phyloP scores from a whole-genome alignment of 768 basidiomycete species.

The Candolleomyces aberdarensis region DNA sequence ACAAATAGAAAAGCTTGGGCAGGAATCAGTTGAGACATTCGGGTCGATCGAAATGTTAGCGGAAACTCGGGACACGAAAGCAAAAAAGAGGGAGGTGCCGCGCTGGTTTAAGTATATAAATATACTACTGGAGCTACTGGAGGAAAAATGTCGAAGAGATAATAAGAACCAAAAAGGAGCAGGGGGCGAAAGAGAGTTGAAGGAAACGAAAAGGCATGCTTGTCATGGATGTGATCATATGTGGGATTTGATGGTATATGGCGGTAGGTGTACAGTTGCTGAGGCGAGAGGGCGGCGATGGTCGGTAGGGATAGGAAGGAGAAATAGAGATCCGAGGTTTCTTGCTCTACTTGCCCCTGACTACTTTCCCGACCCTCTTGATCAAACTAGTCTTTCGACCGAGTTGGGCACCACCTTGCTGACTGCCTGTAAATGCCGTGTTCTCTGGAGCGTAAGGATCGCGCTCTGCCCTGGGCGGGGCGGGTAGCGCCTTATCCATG shows the following conservation, averaged over 20 bases:
- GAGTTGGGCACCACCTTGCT: conserved; percentile 37
- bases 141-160: conserved; percentile 11
- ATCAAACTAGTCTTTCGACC: conserved; percentile 76
- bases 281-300: not conserved
- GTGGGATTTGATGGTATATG: not conserved
- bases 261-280: not conserved
- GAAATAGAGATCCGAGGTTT: conserved; percentile 6
- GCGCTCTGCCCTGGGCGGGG: conserved; percentile 24
- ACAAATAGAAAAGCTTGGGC: not conserved
- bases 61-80: not conserved
- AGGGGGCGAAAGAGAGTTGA: not conserved
- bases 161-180: conserved; percentile 11
- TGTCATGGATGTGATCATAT: not conserved
- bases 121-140: conserved; percentile 1
- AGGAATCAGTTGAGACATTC: not conserved
- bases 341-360: conserved; percentile 48
- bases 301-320: not conserved
- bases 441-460: conserved; percentile 11
- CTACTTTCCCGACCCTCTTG: conserved; percentile 75
- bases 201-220: not conserved
- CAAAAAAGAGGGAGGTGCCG: not conserved
- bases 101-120: conserved; percentile 1
- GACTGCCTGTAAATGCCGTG: conserved; percentile 26
- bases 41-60: not conserved
- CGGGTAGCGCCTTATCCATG: conserved; percentile 55